phyloP scores from a whole-genome alignment of 768 basidiomycete genomes.

The Lactarius indigo region DNA sequence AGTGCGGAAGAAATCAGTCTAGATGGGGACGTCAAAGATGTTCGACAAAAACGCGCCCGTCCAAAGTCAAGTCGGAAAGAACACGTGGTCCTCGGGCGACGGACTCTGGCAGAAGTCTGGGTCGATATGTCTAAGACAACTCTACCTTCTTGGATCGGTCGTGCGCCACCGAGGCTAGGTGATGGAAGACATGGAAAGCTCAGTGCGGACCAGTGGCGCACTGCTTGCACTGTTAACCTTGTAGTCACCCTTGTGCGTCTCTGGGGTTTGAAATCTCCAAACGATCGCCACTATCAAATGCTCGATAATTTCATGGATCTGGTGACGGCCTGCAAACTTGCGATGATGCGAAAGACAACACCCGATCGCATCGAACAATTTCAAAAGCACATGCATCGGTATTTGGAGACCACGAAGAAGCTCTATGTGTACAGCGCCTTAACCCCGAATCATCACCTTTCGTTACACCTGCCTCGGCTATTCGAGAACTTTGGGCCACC shows the following conservation, averaged over 20 bases:
- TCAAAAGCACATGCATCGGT: slow-evolving; percentile 32
- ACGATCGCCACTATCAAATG: background rate
- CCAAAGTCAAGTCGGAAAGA: background rate
- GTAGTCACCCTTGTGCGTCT: slow-evolving; percentile 26
- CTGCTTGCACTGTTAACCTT: slow-evolving; percentile 23
- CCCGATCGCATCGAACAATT: slow-evolving; percentile 28
- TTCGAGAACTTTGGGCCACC: slow-evolving; percentile 36
- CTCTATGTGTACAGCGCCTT: slow-evolving; percentile 34
- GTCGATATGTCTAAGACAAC: slow-evolving; percentile 24
- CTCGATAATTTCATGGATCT: slow-evolving; percentile 33
- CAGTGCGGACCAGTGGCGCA: slow-evolving; percentile 29
- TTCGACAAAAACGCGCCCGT: too few relatives aligned
- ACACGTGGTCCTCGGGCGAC: background rate
- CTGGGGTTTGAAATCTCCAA: slow-evolving; percentile 25
- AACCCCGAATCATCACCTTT: slow-evolving; percentile 39
- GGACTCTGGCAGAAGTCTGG: slow-evolving; percentile 9
- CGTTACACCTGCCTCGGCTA: slow-evolving; percentile 36
- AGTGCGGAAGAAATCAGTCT: too few relatives aligned
- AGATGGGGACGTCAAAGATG: too few relatives aligned
- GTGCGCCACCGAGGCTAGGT: slow-evolving; percentile 22
- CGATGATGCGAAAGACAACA: slow-evolving; percentile 29
- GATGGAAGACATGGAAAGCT: slow-evolving; percentile 27
- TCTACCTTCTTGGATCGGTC: slow-evolving; percentile 29
- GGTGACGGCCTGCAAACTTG: slow-evolving; percentile 34
- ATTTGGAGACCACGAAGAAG: slow-evolving; percentile 31